Base-by-base conservation (phyloP, 768 basidiomycete species). In the Nevesoporus exiguus region DNA sequence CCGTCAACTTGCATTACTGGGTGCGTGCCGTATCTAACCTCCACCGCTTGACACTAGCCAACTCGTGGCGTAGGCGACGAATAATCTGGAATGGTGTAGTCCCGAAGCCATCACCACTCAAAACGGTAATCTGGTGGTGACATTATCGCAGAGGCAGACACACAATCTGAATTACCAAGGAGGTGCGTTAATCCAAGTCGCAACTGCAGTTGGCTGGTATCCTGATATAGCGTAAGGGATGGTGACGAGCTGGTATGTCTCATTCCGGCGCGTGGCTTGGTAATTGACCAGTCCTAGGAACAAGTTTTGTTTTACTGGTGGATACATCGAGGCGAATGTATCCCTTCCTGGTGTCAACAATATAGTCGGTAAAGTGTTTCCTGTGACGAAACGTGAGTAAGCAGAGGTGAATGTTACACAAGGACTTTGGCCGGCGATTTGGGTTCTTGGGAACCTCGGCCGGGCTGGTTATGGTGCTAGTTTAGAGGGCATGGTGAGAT, bases 281-380 rank as follows among this genome's bases (percentile, higher is more conserved):
- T 17, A 41, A 40, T 42, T 65, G 29, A 66, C 15, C 45, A 24
- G 7, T 19, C n/a, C 11, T 54, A 82, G 82, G 88, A 93, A 93
- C 71, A 92, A 93, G 71, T 87, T 96, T 56, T 95, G 90, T 69
- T 93, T 93, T 71, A 89, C 88, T 14, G 89, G 88, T 24, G 91
- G 92, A 24, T 81, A 86, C 52, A 77, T 92, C 48, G 87, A 90
- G 64, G 68, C 77, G 0, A 77, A 72, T 9, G 83, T 88, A 9
- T 75, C 78, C 17, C 75, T 90, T 13, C 88, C 88, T 22, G 87
- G 88, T 8, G 73, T 78, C 17, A 83, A 79, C 60, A 81, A 84
- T 60, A 74, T 92, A 30, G 72, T 81, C 19, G 84, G 82, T 52
- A 50, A 56, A 66, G 24, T n/a, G 10, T 15, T 54, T 46, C 17